Conservation (phyloP, 1,139 yeast genomes). For the Saccharomyces uvarum region DNA sequence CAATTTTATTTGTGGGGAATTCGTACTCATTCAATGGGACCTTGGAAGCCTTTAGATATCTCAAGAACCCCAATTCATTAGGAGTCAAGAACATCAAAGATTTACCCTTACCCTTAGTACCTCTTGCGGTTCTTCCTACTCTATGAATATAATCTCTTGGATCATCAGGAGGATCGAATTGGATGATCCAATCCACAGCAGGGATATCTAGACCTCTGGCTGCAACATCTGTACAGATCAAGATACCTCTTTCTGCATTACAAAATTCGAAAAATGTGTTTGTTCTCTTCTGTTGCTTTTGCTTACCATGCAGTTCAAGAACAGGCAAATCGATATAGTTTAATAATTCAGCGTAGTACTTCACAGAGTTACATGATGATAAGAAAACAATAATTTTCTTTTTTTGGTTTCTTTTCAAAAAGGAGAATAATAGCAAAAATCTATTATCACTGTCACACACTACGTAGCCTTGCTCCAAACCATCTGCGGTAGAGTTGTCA, state of each 20-base stretch:
- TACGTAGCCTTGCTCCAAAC: constrained; percentile 95
- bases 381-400: constrained; percentile 89
- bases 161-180: constrained; percentile 98
- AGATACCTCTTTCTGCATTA: constrained; percentile 88
- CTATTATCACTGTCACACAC: constrained; percentile 95
- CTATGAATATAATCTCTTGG: constrained; percentile 97
- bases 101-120: constrained; percentile 83
- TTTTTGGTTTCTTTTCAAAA: constrained; percentile 82
- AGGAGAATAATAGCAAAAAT: constrained; percentile 80
- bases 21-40: constrained; percentile 96
- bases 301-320: constrained; percentile 92
- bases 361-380: constrained; percentile 94
- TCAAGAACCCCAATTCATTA: constrained; percentile 83
- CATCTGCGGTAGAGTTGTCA: constrained; percentile 86
- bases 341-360: constrained; percentile 86
- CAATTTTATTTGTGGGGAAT: constrained; percentile 87
- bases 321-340: constrained; percentile 96
- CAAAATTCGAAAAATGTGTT: constrained; percentile 96
- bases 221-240: constrained; percentile 95
- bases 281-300: constrained; percentile 95
- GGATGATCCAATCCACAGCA: constrained; percentile 95
- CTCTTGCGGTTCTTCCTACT: constrained; percentile 98
- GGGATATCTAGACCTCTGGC: constrained; percentile 98
- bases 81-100: constrained; percentile 93
- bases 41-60: constrained; percentile 92